These are phyloP conservation scores for Coemansia sp. DNA, from an alignment of 192 early-diverging fungal genomes.

Conservation along the genomic window DNA sequence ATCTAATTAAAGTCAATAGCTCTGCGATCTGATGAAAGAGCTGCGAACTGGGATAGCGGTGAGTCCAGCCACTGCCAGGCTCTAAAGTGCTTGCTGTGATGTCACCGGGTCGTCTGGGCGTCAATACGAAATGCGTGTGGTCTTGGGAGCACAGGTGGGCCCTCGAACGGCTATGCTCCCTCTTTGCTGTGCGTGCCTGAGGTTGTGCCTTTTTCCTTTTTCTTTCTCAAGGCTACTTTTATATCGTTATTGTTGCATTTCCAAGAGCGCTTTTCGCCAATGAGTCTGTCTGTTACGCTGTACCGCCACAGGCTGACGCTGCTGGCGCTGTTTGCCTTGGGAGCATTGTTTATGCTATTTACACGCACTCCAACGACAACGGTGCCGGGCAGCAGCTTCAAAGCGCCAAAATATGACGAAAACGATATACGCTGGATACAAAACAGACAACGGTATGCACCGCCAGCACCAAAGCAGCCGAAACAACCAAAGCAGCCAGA, in stretches of 20 bases:
- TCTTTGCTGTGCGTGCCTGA: no score
- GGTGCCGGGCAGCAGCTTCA: neutral
- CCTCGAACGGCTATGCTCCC: no score
- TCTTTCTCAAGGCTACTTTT: no score
- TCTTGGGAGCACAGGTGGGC: no score
- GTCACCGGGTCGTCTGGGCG: no score
- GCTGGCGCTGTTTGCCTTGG: constrained; percentile 21
- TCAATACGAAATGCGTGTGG: no score
- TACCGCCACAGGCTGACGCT: constrained; percentile 31
- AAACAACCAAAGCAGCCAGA: neutral
- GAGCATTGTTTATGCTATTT: constrained; percentile 19
- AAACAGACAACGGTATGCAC: neutral
- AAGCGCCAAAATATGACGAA: neutral
- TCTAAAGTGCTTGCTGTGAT: no score
- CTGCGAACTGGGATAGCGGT: no score
- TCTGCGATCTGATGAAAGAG: no score
- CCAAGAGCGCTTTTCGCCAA: neutral
- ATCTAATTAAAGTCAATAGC: neutral
- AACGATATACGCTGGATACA: constrained; percentile 6
- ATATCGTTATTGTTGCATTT: neutral
- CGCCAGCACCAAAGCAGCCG: neutral
- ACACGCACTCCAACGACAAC: constrained; percentile 3
- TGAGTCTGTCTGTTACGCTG: constrained; percentile 32
- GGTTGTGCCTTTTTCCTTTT: no score
- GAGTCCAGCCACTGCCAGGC: no score